Evolutionary conservation across 1,284 basidiomycete species (phyloP).

Genomic region (Fomes fomentarius): DNA sequence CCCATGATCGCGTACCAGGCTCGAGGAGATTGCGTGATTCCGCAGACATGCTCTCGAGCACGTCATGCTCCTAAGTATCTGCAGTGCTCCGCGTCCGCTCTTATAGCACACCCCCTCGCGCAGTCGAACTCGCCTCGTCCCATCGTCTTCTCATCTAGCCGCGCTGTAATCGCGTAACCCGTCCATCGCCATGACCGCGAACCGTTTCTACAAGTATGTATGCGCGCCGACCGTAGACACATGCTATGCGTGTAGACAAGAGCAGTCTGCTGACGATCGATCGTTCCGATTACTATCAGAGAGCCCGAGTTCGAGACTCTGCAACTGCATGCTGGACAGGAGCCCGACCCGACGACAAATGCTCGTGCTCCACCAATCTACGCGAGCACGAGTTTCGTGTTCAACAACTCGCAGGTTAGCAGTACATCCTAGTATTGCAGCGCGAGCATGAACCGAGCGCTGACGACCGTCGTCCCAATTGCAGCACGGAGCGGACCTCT

Average conservation of each 20-base stretch:
- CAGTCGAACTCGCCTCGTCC: background rate
- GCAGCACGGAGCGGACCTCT: constrained; percentile 84
- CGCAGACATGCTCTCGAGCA: background rate
- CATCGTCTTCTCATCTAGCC: background rate
- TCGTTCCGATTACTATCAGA: constrained; percentile 32
- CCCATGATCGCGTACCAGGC: background rate
- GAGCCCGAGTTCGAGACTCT: constrained; percentile 81
- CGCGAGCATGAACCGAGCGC: too few species aligned
- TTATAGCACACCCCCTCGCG: background rate
- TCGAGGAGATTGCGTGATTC: constrained; percentile 13
- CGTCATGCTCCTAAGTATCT: background rate
- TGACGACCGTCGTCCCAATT: too few species aligned
- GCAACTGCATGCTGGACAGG: constrained; percentile 83
- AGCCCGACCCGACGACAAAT: constrained; percentile 70
- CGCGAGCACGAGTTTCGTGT: constrained; percentile 76
- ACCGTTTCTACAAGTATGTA: constrained; percentile 29
- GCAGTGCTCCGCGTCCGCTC: background rate
- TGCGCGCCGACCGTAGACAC: too few species aligned
- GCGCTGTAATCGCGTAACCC: too few species aligned
- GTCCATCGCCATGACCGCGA: background rate
- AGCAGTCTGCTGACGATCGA: background rate
- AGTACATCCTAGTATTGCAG: too few species aligned
- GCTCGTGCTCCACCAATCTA: constrained; percentile 87
- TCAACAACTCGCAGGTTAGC: constrained; percentile 70
- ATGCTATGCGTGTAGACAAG: background rate